Evolutionary conservation across 2,329 filamentous ascomycete genomes (phyloP).

Genomic region (Colletotrichum acutatum): DNA sequence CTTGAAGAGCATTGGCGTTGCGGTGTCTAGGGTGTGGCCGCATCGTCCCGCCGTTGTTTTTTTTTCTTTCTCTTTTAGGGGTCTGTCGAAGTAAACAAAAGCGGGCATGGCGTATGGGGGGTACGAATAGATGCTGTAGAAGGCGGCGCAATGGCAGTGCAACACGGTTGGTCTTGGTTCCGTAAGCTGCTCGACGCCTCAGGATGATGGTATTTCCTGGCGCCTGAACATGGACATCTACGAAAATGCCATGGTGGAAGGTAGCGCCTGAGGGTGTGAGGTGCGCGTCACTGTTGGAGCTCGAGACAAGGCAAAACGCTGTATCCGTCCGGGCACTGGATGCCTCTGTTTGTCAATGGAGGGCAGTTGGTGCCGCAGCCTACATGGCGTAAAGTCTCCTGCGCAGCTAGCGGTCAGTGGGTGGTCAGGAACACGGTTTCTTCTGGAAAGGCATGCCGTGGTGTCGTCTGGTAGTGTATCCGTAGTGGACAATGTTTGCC

Average conservation of each 20-base stretch:
- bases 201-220: conserved; percentile 29
- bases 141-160: conserved; percentile 21
- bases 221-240: conserved; percentile 25
- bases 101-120: background rate
- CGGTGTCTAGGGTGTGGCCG: background rate
- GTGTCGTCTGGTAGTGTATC: background rate
- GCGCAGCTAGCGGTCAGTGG: background rate
- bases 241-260: conserved; percentile 30
- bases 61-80: background rate
- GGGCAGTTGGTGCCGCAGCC: conserved; percentile 7
- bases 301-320: background rate
- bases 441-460: background rate
- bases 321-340: background rate
- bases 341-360: background rate
- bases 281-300: background rate
- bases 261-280: conserved; percentile 9
- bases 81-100: background rate
- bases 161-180: conserved; percentile 26
- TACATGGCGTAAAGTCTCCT: background rate
- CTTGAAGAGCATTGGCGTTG: background rate
- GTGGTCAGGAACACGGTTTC: background rate
- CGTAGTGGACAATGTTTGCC: background rate
- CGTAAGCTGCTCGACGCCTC: conserved; percentile 3
- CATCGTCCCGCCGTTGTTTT: background rate
- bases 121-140: conserved; percentile 1